Evolutionary conservation across 2,329 filamentous ascomycete genomes (phyloP).

Genomic region (Endoconidiophora laricicola): DNA sequence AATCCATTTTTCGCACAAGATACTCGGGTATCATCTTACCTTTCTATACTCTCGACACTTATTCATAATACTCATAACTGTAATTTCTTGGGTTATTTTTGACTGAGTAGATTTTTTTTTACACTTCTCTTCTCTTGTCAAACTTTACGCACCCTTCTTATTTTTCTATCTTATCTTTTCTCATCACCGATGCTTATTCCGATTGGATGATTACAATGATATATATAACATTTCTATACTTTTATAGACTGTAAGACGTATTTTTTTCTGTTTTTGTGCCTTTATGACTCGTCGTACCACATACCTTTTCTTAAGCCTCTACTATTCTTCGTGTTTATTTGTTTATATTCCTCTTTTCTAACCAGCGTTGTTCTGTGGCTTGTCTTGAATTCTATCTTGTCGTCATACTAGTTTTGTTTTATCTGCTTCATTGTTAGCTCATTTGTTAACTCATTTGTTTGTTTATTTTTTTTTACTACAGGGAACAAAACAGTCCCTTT

Average conservation of each 20-base stretch:
- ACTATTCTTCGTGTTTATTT: background rate
- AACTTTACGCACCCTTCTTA: background rate
- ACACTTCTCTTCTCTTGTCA: background rate
- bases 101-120: background rate
- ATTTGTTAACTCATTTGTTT: background rate
- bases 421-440: background rate
- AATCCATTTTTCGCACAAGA: too few relatives aligned
- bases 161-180: background rate
- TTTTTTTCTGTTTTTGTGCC: background rate
- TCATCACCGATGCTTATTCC: background rate
- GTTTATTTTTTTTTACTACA: background rate
- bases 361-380: background rate
- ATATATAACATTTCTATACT: background rate
- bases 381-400: background rate
- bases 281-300: too few relatives aligned
- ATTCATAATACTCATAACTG: too few relatives aligned
- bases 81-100: background rate
- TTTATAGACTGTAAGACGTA: conserved; percentile 1
- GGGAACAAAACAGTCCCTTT: too few relatives aligned
- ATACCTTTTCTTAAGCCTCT: too few relatives aligned
- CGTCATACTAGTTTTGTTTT: background rate
- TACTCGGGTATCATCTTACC: too few relatives aligned
- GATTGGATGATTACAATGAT: conserved; percentile 8
- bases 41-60: too few relatives aligned
- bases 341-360: background rate